Evolutionary conservation across 495 filamentous ascomycete genomes (phyloP).

Genomic region (Neurospora sp.): DNA sequence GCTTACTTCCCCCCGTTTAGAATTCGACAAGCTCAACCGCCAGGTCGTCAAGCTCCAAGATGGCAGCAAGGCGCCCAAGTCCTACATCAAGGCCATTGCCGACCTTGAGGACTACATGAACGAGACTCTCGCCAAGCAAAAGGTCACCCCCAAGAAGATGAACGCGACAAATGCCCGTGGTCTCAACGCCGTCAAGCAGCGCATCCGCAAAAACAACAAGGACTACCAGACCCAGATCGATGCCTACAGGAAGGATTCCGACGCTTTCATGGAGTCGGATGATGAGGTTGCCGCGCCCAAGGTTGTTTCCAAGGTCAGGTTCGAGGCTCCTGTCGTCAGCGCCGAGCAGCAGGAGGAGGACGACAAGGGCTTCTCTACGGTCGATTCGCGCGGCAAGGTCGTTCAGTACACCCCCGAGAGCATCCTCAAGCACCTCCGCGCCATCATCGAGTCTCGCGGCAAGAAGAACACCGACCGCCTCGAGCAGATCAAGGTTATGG

Average conservation of each 20-base stretch:
- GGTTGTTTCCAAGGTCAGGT: conserved; percentile 33
- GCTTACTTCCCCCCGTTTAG: conserved; percentile 33
- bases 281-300: conserved; percentile 55
- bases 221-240: conserved; percentile 83
- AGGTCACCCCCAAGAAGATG: conserved; percentile 96
- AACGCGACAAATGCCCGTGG: conserved; percentile 90
- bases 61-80: conserved; percentile 68
- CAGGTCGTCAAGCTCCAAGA: conserved; percentile 71
- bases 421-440: conserved; percentile 90
- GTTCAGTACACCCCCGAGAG: conserved; percentile 90
- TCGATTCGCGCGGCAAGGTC: conserved; percentile 77
- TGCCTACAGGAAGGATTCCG: conserved; percentile 72
- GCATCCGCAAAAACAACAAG: conserved; percentile 96
- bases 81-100: conserved; percentile 85
- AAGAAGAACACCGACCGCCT: conserved; percentile 96
- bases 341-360: conserved; percentile 44
- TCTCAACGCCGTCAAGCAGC: conserved; percentile 92
- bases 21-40: conserved; percentile 96
- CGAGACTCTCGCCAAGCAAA: conserved; percentile 88
- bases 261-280: conserved; percentile 77
- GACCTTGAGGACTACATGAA: conserved; percentile 95
- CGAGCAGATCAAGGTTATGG: conserved; percentile 95
- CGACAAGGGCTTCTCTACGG: conserved; percentile 77
- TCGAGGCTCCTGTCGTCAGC: conserved; percentile 14
- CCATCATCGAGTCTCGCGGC: conserved; percentile 88